A percentile compares a stretch with the other conserved stretches of the same genome.
These are phyloP conservation scores for Xerocomus nothofagi DNA, from an alignment of 1,284 basidiomycete genomes.

Conservation along the genomic window DNA sequence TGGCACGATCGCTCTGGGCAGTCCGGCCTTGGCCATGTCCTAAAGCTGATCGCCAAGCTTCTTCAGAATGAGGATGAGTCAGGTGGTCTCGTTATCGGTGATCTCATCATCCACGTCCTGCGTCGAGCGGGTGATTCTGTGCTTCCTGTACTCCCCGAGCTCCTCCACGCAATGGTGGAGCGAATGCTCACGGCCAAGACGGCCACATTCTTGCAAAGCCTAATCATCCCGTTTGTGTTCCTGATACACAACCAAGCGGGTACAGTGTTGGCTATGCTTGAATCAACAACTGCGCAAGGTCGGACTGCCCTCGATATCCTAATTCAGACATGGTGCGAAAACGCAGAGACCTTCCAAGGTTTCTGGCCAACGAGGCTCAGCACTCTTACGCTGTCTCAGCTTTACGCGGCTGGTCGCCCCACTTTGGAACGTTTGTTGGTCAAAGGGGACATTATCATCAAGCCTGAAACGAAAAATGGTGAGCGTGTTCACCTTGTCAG, in stretches of 20 bases:
- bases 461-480: conserved; percentile 78
- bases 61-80: conserved; percentile 81
- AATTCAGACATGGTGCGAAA: conserved; percentile 90
- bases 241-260: conserved; percentile 84
- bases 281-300: conserved; percentile 57
- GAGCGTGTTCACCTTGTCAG: conserved; percentile 32
- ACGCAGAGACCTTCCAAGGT: conserved; percentile 90
- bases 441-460: conserved; percentile 91
- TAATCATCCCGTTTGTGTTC: conserved; percentile 92
- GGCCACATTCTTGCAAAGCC: conserved; percentile 86
- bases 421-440: conserved; percentile 71
- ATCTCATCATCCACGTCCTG: conserved; percentile 91
- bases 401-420: conserved; percentile 69
- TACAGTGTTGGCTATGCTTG: conserved; percentile 73
- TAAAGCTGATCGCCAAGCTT: conserved; percentile 74
- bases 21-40: conserved; percentile 72
- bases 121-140: conserved; percentile 78
- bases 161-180: conserved; percentile 80
- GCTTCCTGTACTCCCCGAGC: conserved; percentile 79
- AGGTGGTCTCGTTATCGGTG: conserved; percentile 89
- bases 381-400: conserved; percentile 76
- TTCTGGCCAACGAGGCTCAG: conserved; percentile 90
- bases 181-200: conserved; percentile 85
- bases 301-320: conserved; percentile 76
- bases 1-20: conserved; percentile 72